Base-by-base conservation (phyloP, 176 grass and related monocot species). In the Pharus latifolius region DNA sequence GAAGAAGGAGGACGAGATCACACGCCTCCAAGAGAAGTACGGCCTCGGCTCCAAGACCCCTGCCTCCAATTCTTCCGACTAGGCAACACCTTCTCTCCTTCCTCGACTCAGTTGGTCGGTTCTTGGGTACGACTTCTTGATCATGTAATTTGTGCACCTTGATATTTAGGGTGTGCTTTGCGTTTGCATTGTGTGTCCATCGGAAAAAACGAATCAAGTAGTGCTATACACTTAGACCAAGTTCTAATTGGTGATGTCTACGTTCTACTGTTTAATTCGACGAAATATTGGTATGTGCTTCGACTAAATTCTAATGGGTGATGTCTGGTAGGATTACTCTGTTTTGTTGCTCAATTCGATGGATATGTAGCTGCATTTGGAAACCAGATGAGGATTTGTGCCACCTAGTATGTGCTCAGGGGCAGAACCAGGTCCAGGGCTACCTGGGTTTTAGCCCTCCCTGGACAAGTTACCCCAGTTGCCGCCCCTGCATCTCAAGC, bases 1-100 rank as follows among this genome's bases (percentile, higher is more conserved):
- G 90, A 99, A 99, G 82, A 90, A 94, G 79, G 95, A 99, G 76
- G 90, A 99, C 4, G 95, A 99, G 79, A 80, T 99, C 70, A 83
- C 82, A 6, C 78, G 77, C 41, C 78, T 99, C 81, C 84, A 94
- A 77, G 90, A 99, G 90, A 94, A 91, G 84, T 99, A 99, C 48
- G 95, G 95, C 13, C 10, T 99, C 10, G 81, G 81, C 25, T 70
- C 84, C 70, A 85, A 85, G 71, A 76, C 83, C 0, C 77, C 76
- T 30, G 31, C 74, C 2, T 41, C 53, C n/a, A n/a, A n/a, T n/a
- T 18, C 63, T 9, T 16, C 23, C 14, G 15, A 15, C 61, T 66
- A 66, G 17, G 38, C 42, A 15, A 18, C 15, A 18, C n/a, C n/a
- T n/a, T n/a, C n/a, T n/a, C n/a, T n/a, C n/a, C n/a, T n/a, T n/a